Base-by-base conservation (phyloP, 179 eudicot species). In the Camellia oleifera region DNA sequence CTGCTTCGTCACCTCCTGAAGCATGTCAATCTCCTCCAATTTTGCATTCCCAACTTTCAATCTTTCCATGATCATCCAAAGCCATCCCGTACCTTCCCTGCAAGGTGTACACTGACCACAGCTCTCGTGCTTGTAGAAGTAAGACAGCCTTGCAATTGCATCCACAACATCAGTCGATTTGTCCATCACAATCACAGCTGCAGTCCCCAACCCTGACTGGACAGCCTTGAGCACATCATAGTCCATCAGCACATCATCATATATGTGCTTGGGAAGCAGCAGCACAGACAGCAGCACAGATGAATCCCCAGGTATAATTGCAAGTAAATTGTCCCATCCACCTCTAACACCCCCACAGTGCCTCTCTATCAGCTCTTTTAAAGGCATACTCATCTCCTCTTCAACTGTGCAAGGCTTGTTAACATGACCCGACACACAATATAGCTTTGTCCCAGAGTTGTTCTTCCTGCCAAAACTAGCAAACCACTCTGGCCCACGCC, bases 71-170 rank as follows among this genome's bases (percentile, higher is more conserved):
- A 96, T 88, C 97, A 88, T 91, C 97, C 97, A 94, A 48, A 96
- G 85, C 99, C 99, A 96, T 67, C 97, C 97, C 2, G 98, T 94
- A 60, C 98, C 99, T 85, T 96, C 98, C 82, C 98, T 90, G 82
- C 99, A 96, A 48, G 99, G 99, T 67, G 98, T 96, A 61, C 99
- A 96, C 80, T 94, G 98, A 13, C 99, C 99, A 88, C 98, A 96
- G 71, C 98, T 96, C 88, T 94, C 98, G 23, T 94, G 99, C 89
- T 96, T 96, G 89, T 96, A 96, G 86, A 96, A 96, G 82, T 96
- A 96, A n/a, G 97, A 94, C 9, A 96, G 84, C 88, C 98, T 90
- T 50, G 98, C 98, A 77, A 96, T 94, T 4, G 98, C 98, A 80
- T 96, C 97, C 11, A 96, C 98, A 65, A 94, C 92, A 81, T 94